These are phyloP conservation scores for Botrytis fragariae DNA, from an alignment of 2,329 filamentous ascomycete genomes.

Conservation along the genomic window DNA sequence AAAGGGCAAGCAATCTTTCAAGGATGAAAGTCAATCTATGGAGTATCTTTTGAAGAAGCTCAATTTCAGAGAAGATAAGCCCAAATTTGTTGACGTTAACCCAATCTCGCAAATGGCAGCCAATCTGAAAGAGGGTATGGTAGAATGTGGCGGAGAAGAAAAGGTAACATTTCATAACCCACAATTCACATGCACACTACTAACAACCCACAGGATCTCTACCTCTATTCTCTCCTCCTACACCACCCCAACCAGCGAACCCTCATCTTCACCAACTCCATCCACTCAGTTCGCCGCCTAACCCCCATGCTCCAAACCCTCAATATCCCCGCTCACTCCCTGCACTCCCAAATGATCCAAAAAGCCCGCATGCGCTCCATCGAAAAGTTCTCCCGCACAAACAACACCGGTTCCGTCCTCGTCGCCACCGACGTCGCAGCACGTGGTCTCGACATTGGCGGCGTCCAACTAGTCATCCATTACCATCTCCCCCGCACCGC, in stretches of 20 bases:
- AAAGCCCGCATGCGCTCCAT: slow-evolving; percentile 92
- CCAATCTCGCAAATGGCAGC: slow-evolving; percentile 85
- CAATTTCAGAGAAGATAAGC: slow-evolving; percentile 79
- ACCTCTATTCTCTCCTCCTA: slow-evolving; percentile 82
- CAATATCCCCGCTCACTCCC: slow-evolving; percentile 68
- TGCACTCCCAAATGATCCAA: slow-evolving; percentile 94
- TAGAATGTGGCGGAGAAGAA: slow-evolving; percentile 90
- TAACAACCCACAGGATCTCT: slow-evolving; percentile 65
- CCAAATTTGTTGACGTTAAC: slow-evolving; percentile 90
- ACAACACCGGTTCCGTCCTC: slow-evolving; percentile 61
- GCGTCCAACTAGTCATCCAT: slow-evolving; percentile 86
- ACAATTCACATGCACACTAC: slow-evolving; percentile 19
- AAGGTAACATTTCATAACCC: slow-evolving; percentile 57
- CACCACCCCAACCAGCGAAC: slow-evolving; percentile 78
- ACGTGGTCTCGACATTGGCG: slow-evolving; percentile 87
- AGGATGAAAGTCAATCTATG: slow-evolving; percentile 77
- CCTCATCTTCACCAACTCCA: slow-evolving; percentile 93
- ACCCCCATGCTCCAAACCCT: slow-evolving; percentile 82
- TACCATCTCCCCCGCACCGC: slow-evolving; percentile 92
- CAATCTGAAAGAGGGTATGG: slow-evolving; percentile 79
- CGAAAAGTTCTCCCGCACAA: slow-evolving; percentile 75
- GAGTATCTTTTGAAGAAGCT: slow-evolving; percentile 89
- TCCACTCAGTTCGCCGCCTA: slow-evolving; percentile 84
- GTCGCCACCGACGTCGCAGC: slow-evolving; percentile 93
- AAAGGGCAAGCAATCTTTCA: slow-evolving; percentile 59